phyloP scores from a whole-genome alignment of 495 filamentous ascomycete genomes.

The Xylaria sp. region DNA sequence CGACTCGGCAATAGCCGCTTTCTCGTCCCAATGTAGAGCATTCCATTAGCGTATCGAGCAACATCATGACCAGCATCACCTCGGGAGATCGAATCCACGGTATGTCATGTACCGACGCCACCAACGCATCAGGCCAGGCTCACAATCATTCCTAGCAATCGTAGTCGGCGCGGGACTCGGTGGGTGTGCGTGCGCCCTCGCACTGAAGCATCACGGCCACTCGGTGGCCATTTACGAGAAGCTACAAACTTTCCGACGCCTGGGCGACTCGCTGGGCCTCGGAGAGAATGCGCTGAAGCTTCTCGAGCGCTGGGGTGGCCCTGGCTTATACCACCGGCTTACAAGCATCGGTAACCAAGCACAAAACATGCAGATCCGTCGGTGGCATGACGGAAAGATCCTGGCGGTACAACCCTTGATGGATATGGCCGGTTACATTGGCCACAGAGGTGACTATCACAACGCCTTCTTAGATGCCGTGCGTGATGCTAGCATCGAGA shows the following conservation, averaged over 20 bases:
- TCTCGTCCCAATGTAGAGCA: not conserved
- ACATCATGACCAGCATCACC: not conserved
- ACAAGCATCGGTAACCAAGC: constrained; percentile 61
- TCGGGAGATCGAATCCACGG: constrained; percentile 9
- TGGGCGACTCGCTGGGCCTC: constrained; percentile 59
- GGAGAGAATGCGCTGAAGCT: constrained; percentile 61
- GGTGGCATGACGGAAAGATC: constrained; percentile 59
- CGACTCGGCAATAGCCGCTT: not conserved
- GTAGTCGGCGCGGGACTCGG: constrained; percentile 62
- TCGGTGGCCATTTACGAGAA: constrained; percentile 58
- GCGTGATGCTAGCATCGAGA: constrained; percentile 53
- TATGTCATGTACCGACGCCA: not conserved
- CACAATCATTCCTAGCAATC: constrained; percentile 44
- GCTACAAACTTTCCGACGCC: constrained; percentile 53
- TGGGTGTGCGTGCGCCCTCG: constrained; percentile 60
- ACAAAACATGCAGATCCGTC: constrained; percentile 59
- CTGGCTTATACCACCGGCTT: constrained; percentile 48
- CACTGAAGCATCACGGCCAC: constrained; percentile 60
- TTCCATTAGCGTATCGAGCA: not conserved
- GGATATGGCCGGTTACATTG: constrained; percentile 64
- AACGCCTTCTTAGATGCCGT: constrained; percentile 58
- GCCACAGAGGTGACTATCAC: constrained; percentile 61
- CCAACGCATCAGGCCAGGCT: not conserved
- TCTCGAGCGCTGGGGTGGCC: constrained; percentile 56
- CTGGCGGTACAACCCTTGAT: constrained; percentile 61